Conservation (phyloP, 768 basidiomycete species). For the Russula ochroleuca region DNA sequence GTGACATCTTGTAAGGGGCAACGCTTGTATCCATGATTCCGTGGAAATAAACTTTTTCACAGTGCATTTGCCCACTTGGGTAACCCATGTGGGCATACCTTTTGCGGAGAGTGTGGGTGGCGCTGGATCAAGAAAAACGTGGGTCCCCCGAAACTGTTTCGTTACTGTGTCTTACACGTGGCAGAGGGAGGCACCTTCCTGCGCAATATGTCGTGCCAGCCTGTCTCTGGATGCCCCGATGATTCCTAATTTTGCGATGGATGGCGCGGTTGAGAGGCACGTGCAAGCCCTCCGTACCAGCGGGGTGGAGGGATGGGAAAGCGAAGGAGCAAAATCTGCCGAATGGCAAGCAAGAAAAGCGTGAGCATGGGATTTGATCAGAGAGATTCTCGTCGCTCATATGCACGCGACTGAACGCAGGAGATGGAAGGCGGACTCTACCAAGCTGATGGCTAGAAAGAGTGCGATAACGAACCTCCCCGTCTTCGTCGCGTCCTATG, state of each 20-base stretch:
- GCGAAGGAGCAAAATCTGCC: slow-evolving; percentile 41
- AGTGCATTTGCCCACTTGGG: slow-evolving; percentile 60
- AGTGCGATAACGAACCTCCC: not conserved
- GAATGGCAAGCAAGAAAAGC: slow-evolving; percentile 55
- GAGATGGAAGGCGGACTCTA: slow-evolving; percentile 19
- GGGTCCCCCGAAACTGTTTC: slow-evolving; percentile 26
- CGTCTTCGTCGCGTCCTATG: not conserved
- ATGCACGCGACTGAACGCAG: slow-evolving; percentile 18
- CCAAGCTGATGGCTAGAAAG: slow-evolving; percentile 3
- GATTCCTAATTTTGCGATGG: slow-evolving; percentile 61
- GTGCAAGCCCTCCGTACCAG: slow-evolving; percentile 44
- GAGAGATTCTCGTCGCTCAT: not conserved
- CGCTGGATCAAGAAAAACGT: slow-evolving; percentile 57
- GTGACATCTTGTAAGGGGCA: slow-evolving; percentile 56
- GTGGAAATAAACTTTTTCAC: slow-evolving; percentile 9
- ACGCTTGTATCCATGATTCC: slow-evolving; percentile 5
- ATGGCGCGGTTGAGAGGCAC: slow-evolving; percentile 57
- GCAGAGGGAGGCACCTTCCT: slow-evolving; percentile 44
- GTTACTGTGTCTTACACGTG: slow-evolving; percentile 11
- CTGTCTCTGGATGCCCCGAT: slow-evolving; percentile 44
- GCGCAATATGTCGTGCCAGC: slow-evolving; percentile 55
- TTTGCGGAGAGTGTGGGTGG: slow-evolving; percentile 64
- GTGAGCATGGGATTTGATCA: slow-evolving; percentile 38
- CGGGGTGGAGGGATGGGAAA: slow-evolving; percentile 51
- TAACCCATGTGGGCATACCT: slow-evolving; percentile 72